phyloP scores from a whole-genome alignment of 1,139 yeast species.

The Groenewaldozyma sp. region DNA sequence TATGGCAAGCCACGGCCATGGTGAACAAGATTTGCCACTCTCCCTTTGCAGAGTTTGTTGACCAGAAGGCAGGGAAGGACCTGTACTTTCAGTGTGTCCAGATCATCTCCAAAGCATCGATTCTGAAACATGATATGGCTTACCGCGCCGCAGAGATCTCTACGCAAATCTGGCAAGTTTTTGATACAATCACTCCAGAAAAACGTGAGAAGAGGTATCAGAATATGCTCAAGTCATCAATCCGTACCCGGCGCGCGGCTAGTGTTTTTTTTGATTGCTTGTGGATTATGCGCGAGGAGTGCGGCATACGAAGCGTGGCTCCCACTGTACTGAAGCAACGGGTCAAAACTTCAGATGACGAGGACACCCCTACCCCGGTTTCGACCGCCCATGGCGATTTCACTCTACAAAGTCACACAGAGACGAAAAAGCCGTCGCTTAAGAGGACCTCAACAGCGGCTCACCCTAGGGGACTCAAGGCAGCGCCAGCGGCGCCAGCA shows the following conservation, averaged over 20 bases:
- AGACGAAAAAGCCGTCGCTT: too few relatives aligned
- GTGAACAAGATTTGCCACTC: slow-evolving; percentile 74
- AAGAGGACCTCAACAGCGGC: too few relatives aligned
- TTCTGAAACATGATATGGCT: slow-evolving; percentile 84
- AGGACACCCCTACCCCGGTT: slow-evolving; percentile 6
- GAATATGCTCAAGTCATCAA: slow-evolving; percentile 34
- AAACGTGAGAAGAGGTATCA: slow-evolving; percentile 9
- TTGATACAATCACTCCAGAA: slow-evolving; percentile 41
- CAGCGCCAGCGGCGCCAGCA: not conserved
- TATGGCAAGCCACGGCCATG: slow-evolving; percentile 90
- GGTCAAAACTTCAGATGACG: slow-evolving; percentile 16
- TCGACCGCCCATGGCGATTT: too few relatives aligned
- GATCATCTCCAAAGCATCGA: slow-evolving; percentile 68
- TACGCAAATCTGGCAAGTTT: slow-evolving; percentile 89
- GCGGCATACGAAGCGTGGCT: slow-evolving; percentile 43
- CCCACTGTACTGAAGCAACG: slow-evolving; percentile 29
- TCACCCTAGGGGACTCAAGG: not conserved
- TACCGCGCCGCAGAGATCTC: slow-evolving; percentile 88
- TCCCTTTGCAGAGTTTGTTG: slow-evolving; percentile 54
- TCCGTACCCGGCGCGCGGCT: slow-evolving; percentile 81
- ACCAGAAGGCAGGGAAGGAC: slow-evolving; percentile 61
- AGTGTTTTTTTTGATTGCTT: slow-evolving; percentile 86
- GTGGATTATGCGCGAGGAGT: slow-evolving; percentile 73
- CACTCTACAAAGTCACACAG: not conserved
- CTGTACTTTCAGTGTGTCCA: slow-evolving; percentile 63